Conservation (phyloP, 2,329 filamentous ascomycete species). For the Coniochaeta sp. region DNA sequence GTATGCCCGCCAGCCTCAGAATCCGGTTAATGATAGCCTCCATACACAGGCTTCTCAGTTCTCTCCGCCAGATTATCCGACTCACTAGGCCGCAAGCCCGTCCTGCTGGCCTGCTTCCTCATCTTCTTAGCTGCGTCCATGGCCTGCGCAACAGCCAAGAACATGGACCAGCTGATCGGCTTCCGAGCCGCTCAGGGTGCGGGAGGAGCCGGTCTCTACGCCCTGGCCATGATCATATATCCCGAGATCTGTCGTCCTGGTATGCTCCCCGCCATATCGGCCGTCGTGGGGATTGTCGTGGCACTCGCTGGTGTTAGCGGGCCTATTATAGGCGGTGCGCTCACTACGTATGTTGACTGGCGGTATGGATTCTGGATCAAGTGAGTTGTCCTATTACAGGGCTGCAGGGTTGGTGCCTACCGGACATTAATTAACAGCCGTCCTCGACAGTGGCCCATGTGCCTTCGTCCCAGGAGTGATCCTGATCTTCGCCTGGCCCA, state of each 20-base stretch:
- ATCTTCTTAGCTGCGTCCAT: slow-evolving; percentile 14
- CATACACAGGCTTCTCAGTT: slow-evolving; percentile 12
- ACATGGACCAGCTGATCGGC: slow-evolving; percentile 13
- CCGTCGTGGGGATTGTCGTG: slow-evolving; percentile 12
- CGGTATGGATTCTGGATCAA: slow-evolving; percentile 14
- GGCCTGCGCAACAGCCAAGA: slow-evolving; percentile 10
- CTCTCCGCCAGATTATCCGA: slow-evolving; percentile 12
- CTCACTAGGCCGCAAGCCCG: slow-evolving; percentile 9
- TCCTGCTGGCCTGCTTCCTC: slow-evolving; percentile 8
- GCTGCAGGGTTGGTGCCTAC: too few relatives aligned
- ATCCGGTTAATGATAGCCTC: not conserved
- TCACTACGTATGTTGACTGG: slow-evolving; percentile 10
- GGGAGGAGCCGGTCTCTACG: slow-evolving; percentile 16
- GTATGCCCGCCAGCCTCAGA: not conserved
- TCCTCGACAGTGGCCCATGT: not conserved
- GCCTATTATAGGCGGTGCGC: slow-evolving; percentile 13
- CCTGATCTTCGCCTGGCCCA: slow-evolving; percentile 5
- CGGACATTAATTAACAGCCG: not conserved
- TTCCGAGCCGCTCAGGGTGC: slow-evolving; percentile 15
- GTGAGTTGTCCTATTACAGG: slow-evolving; percentile 4
- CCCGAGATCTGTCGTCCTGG: slow-evolving; percentile 13
- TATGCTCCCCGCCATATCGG: slow-evolving; percentile 8
- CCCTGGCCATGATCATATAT: slow-evolving; percentile 14
- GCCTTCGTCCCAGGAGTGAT: not conserved
- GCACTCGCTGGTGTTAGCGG: slow-evolving; percentile 14